Conservation (phyloP, 768 basidiomycete genomes). For the Multifurca ochricompacta region DNA sequence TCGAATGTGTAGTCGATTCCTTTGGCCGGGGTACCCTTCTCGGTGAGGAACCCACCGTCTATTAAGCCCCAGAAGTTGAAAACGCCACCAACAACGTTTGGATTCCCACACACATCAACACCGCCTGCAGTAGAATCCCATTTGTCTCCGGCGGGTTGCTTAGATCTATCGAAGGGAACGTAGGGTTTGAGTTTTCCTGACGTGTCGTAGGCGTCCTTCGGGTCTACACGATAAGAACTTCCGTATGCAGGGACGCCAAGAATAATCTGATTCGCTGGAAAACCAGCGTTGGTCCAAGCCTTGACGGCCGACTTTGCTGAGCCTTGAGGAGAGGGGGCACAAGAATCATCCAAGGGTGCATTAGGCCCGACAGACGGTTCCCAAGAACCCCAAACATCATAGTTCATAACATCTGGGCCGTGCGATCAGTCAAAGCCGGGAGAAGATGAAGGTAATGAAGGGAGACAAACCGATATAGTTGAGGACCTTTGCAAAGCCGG, state of each 20-base stretch:
- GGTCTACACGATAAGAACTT: conserved; percentile 51
- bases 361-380: conserved; percentile 66
- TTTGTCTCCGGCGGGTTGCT: conserved; percentile 30
- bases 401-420: conserved; percentile 48
- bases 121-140: conserved; percentile 42
- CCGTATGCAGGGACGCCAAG: conserved; percentile 84
- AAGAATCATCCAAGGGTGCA: conserved; percentile 76
- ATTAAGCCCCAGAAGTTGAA: conserved; percentile 56
- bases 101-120: conserved; percentile 49
- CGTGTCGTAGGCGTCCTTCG: conserved; percentile 29
- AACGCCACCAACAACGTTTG: conserved; percentile 42
- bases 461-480: conserved; percentile 45
- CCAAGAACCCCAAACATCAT: conserved; percentile 54
- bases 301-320: conserved; percentile 72
- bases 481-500: conserved; percentile 61
- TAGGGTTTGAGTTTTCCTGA: conserved; percentile 13
- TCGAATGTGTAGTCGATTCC: conserved; percentile 42
- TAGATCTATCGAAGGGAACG: conserved; percentile 17
- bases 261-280: conserved; percentile 69
- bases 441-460: neutral
- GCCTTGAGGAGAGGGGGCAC: conserved; percentile 53
- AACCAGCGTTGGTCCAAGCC: conserved; percentile 72
- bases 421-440: neutral
- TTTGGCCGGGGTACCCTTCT: conserved; percentile 33
- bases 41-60: conserved; percentile 42